Evolutionary conservation across 1,284 basidiomycete species (phyloP).

Genomic region (Ustilago lituana): DNA sequence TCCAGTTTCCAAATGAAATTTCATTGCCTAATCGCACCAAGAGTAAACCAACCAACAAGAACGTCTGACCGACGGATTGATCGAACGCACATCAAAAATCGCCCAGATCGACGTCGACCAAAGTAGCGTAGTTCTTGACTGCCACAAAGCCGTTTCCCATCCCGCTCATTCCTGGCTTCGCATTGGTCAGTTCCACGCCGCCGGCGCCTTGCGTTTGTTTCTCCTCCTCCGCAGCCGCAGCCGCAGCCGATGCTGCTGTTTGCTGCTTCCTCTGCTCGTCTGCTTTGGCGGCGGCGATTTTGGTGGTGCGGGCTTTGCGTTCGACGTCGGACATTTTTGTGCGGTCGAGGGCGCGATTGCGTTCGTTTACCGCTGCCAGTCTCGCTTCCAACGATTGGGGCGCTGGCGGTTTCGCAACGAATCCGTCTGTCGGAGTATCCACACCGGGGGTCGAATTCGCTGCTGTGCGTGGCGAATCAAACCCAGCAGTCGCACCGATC

Average conservation of each 20-base stretch:
- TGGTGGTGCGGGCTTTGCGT: constrained; percentile 71
- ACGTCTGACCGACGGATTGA: too few relatives aligned
- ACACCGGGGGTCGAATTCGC: not conserved
- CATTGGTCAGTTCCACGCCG: constrained; percentile 26
- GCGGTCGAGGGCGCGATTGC: constrained; percentile 82
- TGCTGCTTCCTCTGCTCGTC: not conserved
- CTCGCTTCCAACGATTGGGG: constrained; percentile 69
- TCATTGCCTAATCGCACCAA: too few relatives aligned
- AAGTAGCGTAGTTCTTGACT: constrained; percentile 67
- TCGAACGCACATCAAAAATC: constrained; percentile 61
- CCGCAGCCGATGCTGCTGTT: not conserved
- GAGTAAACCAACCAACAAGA: too few relatives aligned
- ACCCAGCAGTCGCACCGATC: not conserved
- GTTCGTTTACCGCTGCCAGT: constrained; percentile 83
- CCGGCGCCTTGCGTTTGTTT: not conserved
- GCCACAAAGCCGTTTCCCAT: constrained; percentile 66
- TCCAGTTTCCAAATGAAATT: too few relatives aligned
- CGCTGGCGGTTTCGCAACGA: too few relatives aligned
- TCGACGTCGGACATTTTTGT: constrained; percentile 82
- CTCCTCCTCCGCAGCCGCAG: not conserved
- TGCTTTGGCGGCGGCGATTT: constrained; percentile 2
- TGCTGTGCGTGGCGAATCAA: not conserved
- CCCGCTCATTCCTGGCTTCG: constrained; percentile 31
- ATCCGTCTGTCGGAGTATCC: not conserved
- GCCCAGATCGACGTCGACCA: constrained; percentile 69